phyloP scores from a whole-genome alignment of 2,329 filamentous ascomycete species.

The Nannizziopsis arthrosporioides region DNA sequence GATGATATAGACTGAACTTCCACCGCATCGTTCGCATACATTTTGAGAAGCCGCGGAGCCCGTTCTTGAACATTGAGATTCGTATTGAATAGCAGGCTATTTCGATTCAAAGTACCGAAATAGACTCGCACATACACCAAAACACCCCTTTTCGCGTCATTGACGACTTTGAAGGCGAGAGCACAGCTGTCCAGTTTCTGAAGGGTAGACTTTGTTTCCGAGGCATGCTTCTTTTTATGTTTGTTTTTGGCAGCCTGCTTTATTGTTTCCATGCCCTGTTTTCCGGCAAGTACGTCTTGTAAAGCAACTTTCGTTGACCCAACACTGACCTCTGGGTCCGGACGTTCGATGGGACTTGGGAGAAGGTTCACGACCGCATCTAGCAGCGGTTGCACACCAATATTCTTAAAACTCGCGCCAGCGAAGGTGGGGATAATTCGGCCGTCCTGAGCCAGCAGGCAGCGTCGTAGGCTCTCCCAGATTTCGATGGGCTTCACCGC shows the following conservation, averaged over 20 bases:
- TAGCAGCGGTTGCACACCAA: slow-evolving; percentile 83
- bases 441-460: slow-evolving; percentile 53
- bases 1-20: slow-evolving; percentile 69
- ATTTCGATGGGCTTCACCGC: slow-evolving; percentile 56
- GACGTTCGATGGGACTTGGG: slow-evolving; percentile 68
- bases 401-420: slow-evolving; percentile 84
- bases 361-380: slow-evolving; percentile 81
- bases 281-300: slow-evolving; percentile 37
- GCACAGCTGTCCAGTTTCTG: slow-evolving; percentile 58
- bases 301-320: slow-evolving; percentile 47
- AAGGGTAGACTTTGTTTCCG: slow-evolving; percentile 37
- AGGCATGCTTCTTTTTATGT: slow-evolving; percentile 33
- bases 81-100: slow-evolving; percentile 73
- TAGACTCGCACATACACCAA: slow-evolving; percentile 90
- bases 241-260: slow-evolving; percentile 28
- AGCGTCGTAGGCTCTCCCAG: slow-evolving; percentile 60
- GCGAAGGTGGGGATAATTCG: slow-evolving; percentile 76
- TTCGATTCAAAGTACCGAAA: slow-evolving; percentile 64
- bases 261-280: slow-evolving; percentile 30
- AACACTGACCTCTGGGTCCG: slow-evolving; percentile 65
- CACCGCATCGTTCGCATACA: slow-evolving; percentile 77
- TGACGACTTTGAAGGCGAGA: slow-evolving; percentile 83
- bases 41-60: slow-evolving; percentile 69
- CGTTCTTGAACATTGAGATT: slow-evolving; percentile 68
- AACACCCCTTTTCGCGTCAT: slow-evolving; percentile 73